Conservation (phyloP, 2,329 filamentous ascomycete species). For the Uncinocarpus reesii region DNA sequence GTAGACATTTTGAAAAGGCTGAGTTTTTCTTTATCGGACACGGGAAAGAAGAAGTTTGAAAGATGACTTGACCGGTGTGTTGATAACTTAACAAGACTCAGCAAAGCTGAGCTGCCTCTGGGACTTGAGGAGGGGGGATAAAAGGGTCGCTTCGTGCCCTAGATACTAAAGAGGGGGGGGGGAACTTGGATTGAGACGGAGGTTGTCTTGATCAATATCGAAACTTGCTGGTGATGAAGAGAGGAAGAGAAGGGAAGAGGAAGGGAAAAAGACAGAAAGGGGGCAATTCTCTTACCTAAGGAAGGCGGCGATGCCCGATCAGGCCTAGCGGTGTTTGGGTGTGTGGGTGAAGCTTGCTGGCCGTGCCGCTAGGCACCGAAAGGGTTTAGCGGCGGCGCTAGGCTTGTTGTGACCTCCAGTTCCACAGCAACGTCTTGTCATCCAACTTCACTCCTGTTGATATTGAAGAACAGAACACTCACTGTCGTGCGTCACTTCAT, state of each 20-base stretch:
- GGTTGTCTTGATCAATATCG: constrained; percentile 17
- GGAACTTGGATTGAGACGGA: constrained; percentile 17
- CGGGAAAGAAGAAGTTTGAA: constrained; percentile 28
- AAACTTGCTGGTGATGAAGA: constrained; percentile 17
- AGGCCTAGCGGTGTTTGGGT: too few relatives aligned
- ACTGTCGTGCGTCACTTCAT: too few relatives aligned
- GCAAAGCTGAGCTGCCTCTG: constrained; percentile 40
- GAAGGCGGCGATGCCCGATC: constrained; percentile 3
- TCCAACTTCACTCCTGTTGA: neutral
- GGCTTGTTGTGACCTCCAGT: neutral
- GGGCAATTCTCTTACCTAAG: constrained; percentile 10
- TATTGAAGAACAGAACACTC: too few relatives aligned
- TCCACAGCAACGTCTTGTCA: neutral
- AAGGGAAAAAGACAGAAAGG: constrained; percentile 11
- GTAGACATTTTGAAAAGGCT: constrained; percentile 63
- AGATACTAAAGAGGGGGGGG: constrained; percentile 43
- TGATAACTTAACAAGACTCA: constrained; percentile 50
- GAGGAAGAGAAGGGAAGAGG: constrained; percentile 16
- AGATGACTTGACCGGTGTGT: constrained; percentile 28
- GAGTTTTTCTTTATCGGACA: constrained; percentile 25
- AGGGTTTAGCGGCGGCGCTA: neutral
- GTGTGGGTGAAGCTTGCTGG: too few relatives aligned
- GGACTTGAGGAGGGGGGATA: constrained; percentile 52
- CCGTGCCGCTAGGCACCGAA: neutral
- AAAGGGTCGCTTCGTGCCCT: constrained; percentile 86